These are phyloP conservation scores for Leucogyrophana mollusca DNA, from an alignment of 768 basidiomycete species.

Conservation along the genomic window DNA sequence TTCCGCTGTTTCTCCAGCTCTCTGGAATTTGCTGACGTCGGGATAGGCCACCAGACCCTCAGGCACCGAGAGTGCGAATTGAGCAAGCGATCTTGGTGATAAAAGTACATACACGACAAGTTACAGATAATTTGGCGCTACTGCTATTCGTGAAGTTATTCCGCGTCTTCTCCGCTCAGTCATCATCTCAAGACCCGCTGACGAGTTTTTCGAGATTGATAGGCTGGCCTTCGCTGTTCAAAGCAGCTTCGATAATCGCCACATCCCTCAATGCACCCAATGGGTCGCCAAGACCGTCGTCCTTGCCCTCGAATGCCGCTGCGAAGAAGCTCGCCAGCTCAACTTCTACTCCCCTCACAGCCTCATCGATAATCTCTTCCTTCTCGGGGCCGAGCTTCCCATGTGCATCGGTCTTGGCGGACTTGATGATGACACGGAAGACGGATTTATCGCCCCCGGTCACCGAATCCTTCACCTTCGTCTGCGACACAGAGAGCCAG, in stretches of 20 bases:
- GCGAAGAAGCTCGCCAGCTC: constrained; percentile 62
- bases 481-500: constrained; percentile 49
- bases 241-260: constrained; percentile 73
- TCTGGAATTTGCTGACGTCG: too few relatives aligned
- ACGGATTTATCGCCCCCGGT: constrained; percentile 22
- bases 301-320: constrained; percentile 44
- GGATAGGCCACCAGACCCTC: too few relatives aligned
- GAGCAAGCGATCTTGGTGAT: too few relatives aligned
- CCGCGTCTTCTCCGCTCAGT: background rate
- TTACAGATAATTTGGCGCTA: too few relatives aligned
- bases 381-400: constrained; percentile 31
- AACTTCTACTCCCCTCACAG: constrained; percentile 48
- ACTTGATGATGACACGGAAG: constrained; percentile 40
- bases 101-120: too few relatives aligned
- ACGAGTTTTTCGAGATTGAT: constrained; percentile 52
- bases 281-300: constrained; percentile 60
- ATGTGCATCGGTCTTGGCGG: constrained; percentile 16
- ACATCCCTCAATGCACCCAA: constrained; percentile 68
- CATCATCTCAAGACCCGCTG: background rate
- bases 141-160: background rate
- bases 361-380: constrained; percentile 46
- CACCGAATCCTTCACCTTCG: constrained; percentile 21
- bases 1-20: too few relatives aligned
- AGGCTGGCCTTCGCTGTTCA: constrained; percentile 61
- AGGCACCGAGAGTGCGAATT: too few relatives aligned